Percentiles rank a stretch among this genome's conserved stretches.
These are phyloP conservation scores for Phoma herbarum DNA, from an alignment of 2,329 filamentous ascomycete species.

Conservation along the genomic window DNA sequence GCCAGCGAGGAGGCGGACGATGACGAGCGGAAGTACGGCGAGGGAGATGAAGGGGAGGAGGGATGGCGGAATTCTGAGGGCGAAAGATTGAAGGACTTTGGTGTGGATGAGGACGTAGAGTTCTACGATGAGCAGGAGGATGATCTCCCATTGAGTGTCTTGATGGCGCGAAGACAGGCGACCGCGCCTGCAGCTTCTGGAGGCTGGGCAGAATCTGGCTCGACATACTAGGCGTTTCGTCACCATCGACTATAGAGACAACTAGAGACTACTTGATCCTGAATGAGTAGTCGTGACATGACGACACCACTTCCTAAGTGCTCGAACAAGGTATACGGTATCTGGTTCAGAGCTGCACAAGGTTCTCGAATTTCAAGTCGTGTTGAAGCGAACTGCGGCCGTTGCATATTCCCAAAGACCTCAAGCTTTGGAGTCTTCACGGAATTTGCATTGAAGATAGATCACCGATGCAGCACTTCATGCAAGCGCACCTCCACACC, in stretches of 20 bases:
- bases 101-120: conserved; percentile 79
- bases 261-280: too few species aligned
- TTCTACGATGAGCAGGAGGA: conserved; percentile 71
- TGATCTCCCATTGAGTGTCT: conserved; percentile 74
- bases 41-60: conserved; percentile 58
- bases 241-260: not conserved
- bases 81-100: conserved; percentile 77
- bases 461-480: too few species aligned
- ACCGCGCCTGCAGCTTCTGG: conserved; percentile 14
- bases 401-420: too few species aligned
- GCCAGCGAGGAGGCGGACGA: conserved; percentile 32
- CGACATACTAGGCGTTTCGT: not conserved
- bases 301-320: too few species aligned
- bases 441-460: too few species aligned
- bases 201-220: conserved; percentile 3
- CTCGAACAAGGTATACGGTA: too few species aligned
- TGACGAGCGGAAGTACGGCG: conserved; percentile 26
- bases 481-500: conserved; percentile 1
- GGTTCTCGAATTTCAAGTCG: too few species aligned
- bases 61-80: conserved; percentile 80
- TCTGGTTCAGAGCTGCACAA: too few species aligned
- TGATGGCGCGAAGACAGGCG: conserved; percentile 57
- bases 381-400: too few species aligned
- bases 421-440: too few species aligned
- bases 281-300: too few species aligned